Percentiles rank a stretch among this genome's conserved stretches.
Conservation (phyloP, 148 eudicot genomes). For the Diospyros kaki region DNA sequence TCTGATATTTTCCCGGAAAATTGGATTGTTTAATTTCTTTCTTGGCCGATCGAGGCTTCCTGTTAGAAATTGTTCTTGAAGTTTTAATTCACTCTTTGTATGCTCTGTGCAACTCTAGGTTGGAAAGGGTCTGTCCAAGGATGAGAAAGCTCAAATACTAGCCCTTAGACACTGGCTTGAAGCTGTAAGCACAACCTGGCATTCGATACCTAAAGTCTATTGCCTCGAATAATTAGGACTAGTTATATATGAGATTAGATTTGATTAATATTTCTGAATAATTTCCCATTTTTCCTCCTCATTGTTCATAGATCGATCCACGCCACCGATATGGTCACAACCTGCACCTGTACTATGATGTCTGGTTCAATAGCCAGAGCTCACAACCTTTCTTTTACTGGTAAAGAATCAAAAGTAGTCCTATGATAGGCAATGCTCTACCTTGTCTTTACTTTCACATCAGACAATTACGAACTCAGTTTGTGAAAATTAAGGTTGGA, state of each 20-base stretch:
- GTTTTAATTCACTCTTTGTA: too few species aligned
- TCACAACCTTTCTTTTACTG: constrained; percentile 43
- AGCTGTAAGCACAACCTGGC: constrained; percentile 26
- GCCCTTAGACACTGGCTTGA: constrained; percentile 31
- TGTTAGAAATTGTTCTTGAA: background rate
- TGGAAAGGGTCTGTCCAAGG: constrained; percentile 33
- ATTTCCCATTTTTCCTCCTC: background rate
- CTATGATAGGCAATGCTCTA: background rate
- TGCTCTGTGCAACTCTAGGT: constrained; percentile 12
- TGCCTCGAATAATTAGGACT: too few species aligned
- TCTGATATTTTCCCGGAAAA: too few species aligned
- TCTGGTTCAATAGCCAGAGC: constrained; percentile 28
- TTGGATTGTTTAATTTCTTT: background rate
- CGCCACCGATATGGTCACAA: constrained; percentile 33
- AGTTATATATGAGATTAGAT: too few species aligned
- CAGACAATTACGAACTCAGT: background rate
- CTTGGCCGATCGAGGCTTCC: background rate
- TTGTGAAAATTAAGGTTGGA: constrained; percentile 25
- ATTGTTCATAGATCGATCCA: constrained; percentile 27
- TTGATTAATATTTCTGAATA: background rate
- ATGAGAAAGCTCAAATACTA: constrained; percentile 28
- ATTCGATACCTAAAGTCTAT: background rate
- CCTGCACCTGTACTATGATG: constrained; percentile 24
- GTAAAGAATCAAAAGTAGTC: constrained; percentile 11
- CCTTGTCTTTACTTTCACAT: too few species aligned